Evolutionary conservation across 257 asterid species (phyloP).

Genomic region (Knoxia roxburghii): DNA sequence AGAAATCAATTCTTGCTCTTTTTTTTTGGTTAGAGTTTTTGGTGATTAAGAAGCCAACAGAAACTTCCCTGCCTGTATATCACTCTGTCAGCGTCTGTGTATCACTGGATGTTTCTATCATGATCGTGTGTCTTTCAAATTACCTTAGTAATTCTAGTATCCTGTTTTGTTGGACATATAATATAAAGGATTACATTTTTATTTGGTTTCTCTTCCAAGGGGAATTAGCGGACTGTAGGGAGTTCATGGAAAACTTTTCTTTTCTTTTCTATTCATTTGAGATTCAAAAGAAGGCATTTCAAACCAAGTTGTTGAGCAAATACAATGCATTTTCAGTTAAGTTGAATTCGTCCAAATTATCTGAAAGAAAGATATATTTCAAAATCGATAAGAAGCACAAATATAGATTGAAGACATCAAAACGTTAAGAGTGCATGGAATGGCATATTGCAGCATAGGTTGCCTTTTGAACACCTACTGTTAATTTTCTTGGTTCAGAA

Average conservation of each 20-base stretch:
- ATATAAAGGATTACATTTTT: not conserved
- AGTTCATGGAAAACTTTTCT: too few relatives aligned
- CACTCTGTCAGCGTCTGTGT: not conserved
- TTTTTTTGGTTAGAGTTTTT: too few relatives aligned
- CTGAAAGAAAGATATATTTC: not conserved
- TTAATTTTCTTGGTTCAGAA: not conserved
- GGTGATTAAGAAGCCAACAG: not conserved
- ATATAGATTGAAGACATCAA: not conserved
- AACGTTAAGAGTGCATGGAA: not conserved
- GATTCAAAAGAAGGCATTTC: too few relatives aligned
- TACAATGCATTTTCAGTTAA: too few relatives aligned
- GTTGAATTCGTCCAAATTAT: not conserved
- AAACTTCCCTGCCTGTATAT: too few relatives aligned
- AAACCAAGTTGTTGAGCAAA: too few relatives aligned
- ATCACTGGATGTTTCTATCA: not conserved
- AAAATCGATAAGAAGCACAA: not conserved
- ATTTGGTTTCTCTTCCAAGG: not conserved
- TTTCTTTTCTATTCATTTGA: too few relatives aligned
- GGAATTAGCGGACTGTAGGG: not conserved
- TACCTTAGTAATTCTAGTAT: not conserved
- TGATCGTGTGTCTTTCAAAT: not conserved
- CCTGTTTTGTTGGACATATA: not conserved
- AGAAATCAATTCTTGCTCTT: not conserved
- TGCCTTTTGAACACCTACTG: not conserved
- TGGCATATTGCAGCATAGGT: not conserved